phyloP scores from a whole-genome alignment of 768 basidiomycete genomes.

The Lanmaoa pseudosensibilis region DNA sequence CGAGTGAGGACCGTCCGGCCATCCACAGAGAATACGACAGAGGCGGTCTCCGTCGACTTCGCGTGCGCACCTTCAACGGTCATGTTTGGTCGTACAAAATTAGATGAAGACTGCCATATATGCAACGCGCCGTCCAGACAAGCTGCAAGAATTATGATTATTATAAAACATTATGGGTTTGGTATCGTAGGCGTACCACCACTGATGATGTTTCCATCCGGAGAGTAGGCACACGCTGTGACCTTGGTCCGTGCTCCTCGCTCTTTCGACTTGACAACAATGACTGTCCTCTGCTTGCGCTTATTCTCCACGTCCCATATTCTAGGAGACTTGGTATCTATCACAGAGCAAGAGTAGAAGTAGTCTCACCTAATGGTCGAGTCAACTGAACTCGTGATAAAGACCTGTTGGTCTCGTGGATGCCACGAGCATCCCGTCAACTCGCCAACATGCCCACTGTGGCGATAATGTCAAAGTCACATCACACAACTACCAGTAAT shows the following conservation, averaged over 20 bases:
- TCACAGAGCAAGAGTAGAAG: background rate
- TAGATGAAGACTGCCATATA: slow-evolving; percentile 89
- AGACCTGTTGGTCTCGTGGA: slow-evolving; percentile 77
- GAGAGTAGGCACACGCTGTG: slow-evolving; percentile 81
- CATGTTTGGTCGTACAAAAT: slow-evolving; percentile 90
- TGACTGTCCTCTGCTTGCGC: slow-evolving; percentile 92
- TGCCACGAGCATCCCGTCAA: slow-evolving; percentile 91
- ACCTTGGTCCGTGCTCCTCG: slow-evolving; percentile 93
- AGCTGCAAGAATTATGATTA: slow-evolving; percentile 42
- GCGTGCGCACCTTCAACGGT: slow-evolving; percentile 83
- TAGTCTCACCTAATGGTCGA: slow-evolving; percentile 81
- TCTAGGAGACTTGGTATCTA: slow-evolving; percentile 39
- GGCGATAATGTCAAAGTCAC: slow-evolving; percentile 5
- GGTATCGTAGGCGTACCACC: slow-evolving; percentile 59
- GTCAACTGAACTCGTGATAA: slow-evolving; percentile 94
- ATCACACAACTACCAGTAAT: slow-evolving; percentile 7
- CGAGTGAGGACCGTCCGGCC: slow-evolving; percentile 81
- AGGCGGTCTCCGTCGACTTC: slow-evolving; percentile 85
- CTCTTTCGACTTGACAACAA: slow-evolving; percentile 96
- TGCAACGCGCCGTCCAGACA: slow-evolving; percentile 92
- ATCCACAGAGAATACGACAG: slow-evolving; percentile 86
- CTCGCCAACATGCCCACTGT: slow-evolving; percentile 92
- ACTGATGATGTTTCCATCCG: slow-evolving; percentile 85
- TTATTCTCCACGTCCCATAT: slow-evolving; percentile 95
- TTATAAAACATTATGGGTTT: background rate